Conservation (phyloP, 1,139 yeast species). For the Lizanozyma gosingica region DNA sequence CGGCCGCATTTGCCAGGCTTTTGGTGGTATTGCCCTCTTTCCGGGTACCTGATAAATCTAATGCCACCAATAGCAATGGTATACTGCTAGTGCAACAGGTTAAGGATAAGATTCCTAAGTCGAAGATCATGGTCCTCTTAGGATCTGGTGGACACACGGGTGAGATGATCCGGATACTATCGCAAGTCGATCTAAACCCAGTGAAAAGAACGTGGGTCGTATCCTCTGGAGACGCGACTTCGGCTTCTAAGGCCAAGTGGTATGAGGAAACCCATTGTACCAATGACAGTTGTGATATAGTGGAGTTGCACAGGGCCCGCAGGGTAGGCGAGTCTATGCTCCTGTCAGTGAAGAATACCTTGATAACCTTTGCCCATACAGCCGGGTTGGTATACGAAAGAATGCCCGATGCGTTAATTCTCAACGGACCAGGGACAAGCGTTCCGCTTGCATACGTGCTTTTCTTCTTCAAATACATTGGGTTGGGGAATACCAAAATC, state of each 20-base stretch:
- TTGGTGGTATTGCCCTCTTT: no score
- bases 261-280: constrained; percentile 22
- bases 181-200: constrained; percentile 18
- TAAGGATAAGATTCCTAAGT: no score
- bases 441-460: constrained; percentile 66
- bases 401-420: constrained; percentile 47
- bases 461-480: constrained; percentile 44
- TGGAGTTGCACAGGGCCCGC: constrained; percentile 64
- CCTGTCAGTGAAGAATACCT: constrained; percentile 46
- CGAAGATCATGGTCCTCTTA: constrained; percentile 41
- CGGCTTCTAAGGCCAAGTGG: constrained; percentile 39
- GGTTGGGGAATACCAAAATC: constrained; percentile 47
- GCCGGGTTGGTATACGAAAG: constrained; percentile 7
- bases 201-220: constrained; percentile 36
- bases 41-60: no score
- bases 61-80: background rate
- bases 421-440: constrained; percentile 94
- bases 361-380: constrained; percentile 28
- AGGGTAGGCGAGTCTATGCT: constrained; percentile 56
- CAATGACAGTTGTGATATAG: constrained; percentile 13
- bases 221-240: constrained; percentile 52
- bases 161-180: constrained; percentile 71
- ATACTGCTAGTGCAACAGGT: no score
- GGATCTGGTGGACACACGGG: constrained; percentile 97
- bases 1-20: no score